These are phyloP conservation scores for Scedosporium apiospermum DNA, from an alignment of 2,329 filamentous ascomycete genomes.

Conservation along the genomic window DNA sequence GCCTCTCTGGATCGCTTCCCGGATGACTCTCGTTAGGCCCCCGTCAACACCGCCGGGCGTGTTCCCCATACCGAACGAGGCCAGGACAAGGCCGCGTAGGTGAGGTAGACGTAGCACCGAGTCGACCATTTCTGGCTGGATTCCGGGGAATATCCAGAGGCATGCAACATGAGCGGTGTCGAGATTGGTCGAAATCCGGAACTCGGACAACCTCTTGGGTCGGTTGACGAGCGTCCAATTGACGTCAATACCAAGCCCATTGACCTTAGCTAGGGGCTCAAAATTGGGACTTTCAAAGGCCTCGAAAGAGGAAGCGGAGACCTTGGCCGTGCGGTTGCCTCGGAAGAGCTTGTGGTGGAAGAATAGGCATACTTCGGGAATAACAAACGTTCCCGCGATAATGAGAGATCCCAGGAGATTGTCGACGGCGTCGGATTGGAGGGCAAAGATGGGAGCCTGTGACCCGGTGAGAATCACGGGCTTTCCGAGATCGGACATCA, in stretches of 20 bases:
- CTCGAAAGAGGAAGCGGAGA: conserved; percentile 76
- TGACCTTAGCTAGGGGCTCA: conserved; percentile 71
- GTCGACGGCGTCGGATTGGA: conserved; percentile 86
- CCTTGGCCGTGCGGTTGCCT: conserved; percentile 80
- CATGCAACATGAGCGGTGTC: conserved; percentile 87
- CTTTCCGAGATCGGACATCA: conserved; percentile 85
- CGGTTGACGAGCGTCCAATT: conserved; percentile 70
- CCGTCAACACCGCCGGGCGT: conserved; percentile 75
- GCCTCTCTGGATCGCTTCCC: conserved; percentile 66
- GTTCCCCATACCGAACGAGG: conserved; percentile 91
- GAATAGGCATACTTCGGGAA: conserved; percentile 87
- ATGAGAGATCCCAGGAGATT: conserved; percentile 83
- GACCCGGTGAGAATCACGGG: conserved; percentile 79
- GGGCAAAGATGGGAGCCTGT: conserved; percentile 78
- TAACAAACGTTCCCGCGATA: conserved; percentile 83
- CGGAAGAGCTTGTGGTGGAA: conserved; percentile 88
- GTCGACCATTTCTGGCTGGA: conserved; percentile 88
- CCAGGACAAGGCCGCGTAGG: conserved; percentile 72
- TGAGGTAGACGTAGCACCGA: conserved; percentile 69
- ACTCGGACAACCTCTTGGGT: conserved; percentile 63
- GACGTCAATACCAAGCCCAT: conserved; percentile 70
- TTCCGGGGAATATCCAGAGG: conserved; percentile 82
- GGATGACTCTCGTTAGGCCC: conserved; percentile 67
- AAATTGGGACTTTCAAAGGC: conserved; percentile 87
- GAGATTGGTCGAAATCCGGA: conserved; percentile 63